Percentiles rank a stretch among this genome's conserved stretches.
Conservation (phyloP, 1,284 basidiomycete genomes). For the Xerocomus cyaneibrunnescens region DNA sequence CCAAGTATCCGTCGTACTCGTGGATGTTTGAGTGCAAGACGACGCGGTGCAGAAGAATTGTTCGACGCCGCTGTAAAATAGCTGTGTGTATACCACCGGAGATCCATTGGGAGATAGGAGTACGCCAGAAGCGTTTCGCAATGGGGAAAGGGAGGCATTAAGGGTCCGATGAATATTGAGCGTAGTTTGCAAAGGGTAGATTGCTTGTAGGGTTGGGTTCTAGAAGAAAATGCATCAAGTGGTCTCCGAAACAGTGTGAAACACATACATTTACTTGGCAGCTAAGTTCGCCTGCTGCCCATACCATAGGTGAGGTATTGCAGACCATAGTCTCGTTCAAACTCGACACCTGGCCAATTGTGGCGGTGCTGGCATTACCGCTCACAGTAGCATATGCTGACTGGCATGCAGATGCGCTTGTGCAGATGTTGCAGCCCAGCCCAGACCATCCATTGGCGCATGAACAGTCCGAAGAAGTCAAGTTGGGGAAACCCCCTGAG, state of each 20-base stretch:
- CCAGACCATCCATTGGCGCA: constrained; percentile 77
- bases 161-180: constrained; percentile 78
- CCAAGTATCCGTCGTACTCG: constrained; percentile 51
- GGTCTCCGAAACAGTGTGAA: constrained; percentile 8
- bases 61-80: constrained; percentile 83
- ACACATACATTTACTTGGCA: constrained; percentile 68
- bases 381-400: constrained; percentile 47
- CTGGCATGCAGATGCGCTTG: constrained; percentile 60
- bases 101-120: constrained; percentile 57
- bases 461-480: constrained; percentile 60
- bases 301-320: constrained; percentile 60
- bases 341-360: constrained; percentile 26
- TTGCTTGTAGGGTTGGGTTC: constrained; percentile 75
- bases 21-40: constrained; percentile 61
- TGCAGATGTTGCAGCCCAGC: constrained; percentile 75
- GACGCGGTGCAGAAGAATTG: constrained; percentile 80
- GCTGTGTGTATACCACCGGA: constrained; percentile 65
- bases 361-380: constrained; percentile 34
- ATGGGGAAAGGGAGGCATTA: constrained; percentile 63
- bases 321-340: constrained; percentile 64
- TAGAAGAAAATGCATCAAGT: constrained; percentile 30
- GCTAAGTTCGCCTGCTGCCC: constrained; percentile 68
- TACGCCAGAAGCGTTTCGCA: constrained; percentile 48
- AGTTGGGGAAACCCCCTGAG: constrained; percentile 53
- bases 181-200: constrained; percentile 67